A percentile compares a stretch with the other conserved stretches of the same genome.
Evolutionary conservation across 768 basidiomycete genomes (phyloP).

Genomic region (Mrakia blollopis): DNA sequence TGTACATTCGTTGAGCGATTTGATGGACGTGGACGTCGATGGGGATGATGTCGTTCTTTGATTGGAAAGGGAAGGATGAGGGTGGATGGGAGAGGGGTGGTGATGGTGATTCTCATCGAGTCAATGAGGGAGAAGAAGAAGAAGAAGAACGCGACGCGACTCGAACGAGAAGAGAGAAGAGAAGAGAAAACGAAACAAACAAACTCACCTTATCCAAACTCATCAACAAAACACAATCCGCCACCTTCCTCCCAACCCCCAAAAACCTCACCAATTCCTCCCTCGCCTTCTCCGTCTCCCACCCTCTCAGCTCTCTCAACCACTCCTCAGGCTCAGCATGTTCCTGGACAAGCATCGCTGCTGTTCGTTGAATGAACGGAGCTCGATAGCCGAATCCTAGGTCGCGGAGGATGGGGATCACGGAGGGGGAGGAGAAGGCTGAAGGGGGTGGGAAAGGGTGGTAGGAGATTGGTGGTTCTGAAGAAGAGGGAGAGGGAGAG

Average conservation of each 20-base stretch:
- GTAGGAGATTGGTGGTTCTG: conserved; percentile 48
- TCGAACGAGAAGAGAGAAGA: conserved; percentile 17
- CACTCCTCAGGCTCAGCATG: conserved; percentile 32
- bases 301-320: conserved; percentile 27
- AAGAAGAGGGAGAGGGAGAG: conserved; percentile 24
- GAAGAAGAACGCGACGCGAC: not conserved
- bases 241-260: conserved; percentile 94
- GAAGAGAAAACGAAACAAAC: conserved; percentile 30
- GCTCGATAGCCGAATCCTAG: conserved; percentile 97
- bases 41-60: conserved; percentile 83
- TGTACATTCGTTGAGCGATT: conserved; percentile 40
- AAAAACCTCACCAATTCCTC: conserved; percentile 71
- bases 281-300: conserved; percentile 47
- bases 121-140: not conserved
- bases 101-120: not conserved
- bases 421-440: conserved; percentile 56
- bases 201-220: conserved; percentile 72
- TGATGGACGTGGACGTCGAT: conserved; percentile 87
- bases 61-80: too few species aligned
- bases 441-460: conserved; percentile 82
- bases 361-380: conserved; percentile 59
- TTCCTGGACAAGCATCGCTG: conserved; percentile 36
- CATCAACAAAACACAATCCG: conserved; percentile 91
- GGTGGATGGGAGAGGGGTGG: conserved; percentile 28
- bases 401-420: conserved; percentile 61